Percentiles rank a stretch among this genome's conserved stretches.
Conservation (phyloP, 768 basidiomycete genomes). For the Pleurotus giganteus region DNA sequence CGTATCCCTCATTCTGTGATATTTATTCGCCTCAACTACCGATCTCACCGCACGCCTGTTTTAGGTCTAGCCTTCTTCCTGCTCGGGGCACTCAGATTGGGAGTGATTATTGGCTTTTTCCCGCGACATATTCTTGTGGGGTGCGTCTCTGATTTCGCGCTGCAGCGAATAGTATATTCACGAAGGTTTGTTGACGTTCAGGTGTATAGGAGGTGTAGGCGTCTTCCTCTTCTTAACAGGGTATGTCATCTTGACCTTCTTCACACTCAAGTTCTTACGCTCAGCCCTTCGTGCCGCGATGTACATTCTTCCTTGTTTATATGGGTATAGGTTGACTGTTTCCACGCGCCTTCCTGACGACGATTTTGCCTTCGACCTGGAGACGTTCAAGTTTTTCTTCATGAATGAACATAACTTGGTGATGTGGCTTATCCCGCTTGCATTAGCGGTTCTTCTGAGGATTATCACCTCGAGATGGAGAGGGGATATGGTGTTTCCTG, state of each 20-base stretch:
- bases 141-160: slow-evolving; percentile 32
- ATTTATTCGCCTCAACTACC: slow-evolving; percentile 6
- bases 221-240: slow-evolving; percentile 90
- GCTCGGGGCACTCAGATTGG: slow-evolving; percentile 82
- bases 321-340: slow-evolving; percentile 69
- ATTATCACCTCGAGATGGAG: slow-evolving; percentile 76
- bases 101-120: slow-evolving; percentile 90
- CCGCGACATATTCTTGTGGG: slow-evolving; percentile 97
- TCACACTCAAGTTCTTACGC: neutral
- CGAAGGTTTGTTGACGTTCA: neutral
- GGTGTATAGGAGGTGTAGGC: slow-evolving; percentile 94
- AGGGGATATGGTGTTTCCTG: slow-evolving; percentile 91
- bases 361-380: slow-evolving; percentile 65
- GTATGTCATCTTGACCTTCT: slow-evolving; percentile 33
- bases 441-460: slow-evolving; percentile 73
- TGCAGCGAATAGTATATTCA: neutral
- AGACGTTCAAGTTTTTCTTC: slow-evolving; percentile 68
- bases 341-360: slow-evolving; percentile 80
- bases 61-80: slow-evolving; percentile 78
- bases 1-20: neutral
- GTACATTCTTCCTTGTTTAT: neutral
- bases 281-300: neutral
- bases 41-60: slow-evolving; percentile 11
- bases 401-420: slow-evolving; percentile 57
- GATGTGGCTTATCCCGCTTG: slow-evolving; percentile 80